Percentiles rank a stretch among this genome's conserved stretches.
Evolutionary conservation across 768 basidiomycete genomes (phyloP).

Genomic region (Mrakia gelida): DNA sequence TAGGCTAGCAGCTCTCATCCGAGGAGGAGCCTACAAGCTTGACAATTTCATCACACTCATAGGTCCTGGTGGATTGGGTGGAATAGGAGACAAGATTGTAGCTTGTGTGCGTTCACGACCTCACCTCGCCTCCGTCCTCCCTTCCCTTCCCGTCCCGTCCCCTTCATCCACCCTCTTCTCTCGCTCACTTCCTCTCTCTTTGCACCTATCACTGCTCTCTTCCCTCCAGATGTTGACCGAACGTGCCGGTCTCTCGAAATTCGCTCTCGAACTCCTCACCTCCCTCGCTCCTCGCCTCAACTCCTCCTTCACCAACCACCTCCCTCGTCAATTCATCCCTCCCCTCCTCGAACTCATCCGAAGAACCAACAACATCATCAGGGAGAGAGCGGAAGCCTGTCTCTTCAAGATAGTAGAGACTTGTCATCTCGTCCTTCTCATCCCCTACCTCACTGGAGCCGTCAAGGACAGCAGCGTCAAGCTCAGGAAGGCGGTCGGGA

Average conservation of each 20-base stretch:
- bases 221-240: slow-evolving; percentile 49
- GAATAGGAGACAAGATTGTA: slow-evolving; percentile 46
- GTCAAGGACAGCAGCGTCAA: slow-evolving; percentile 66
- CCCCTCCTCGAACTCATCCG: slow-evolving; percentile 62
- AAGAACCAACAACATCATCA: slow-evolving; percentile 73
- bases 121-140: slow-evolving; percentile 53
- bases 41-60: slow-evolving; percentile 38
- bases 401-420: slow-evolving; percentile 60
- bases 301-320: slow-evolving; percentile 56
- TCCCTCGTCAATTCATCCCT: slow-evolving; percentile 65
- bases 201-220: not conserved
- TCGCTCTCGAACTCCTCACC: slow-evolving; percentile 61
- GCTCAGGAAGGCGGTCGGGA: slow-evolving; percentile 55
- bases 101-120: slow-evolving; percentile 54
- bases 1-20: slow-evolving; percentile 52
- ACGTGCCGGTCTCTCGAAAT: slow-evolving; percentile 64
- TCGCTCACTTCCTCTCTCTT: not conserved
- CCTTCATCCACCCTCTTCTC: not conserved
- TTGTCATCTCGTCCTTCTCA: slow-evolving; percentile 58
- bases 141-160: not conserved
- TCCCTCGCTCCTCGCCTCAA: slow-evolving; percentile 57
- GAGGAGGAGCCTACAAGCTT: slow-evolving; percentile 54
- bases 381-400: slow-evolving; percentile 60
- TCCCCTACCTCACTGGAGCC: slow-evolving; percentile 59
- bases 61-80: slow-evolving; percentile 5